A percentile compares a stretch with the other conserved stretches of the same genome.
Conservation (phyloP, 2,329 filamentous ascomycete species). For the Penicillium decumbens region DNA sequence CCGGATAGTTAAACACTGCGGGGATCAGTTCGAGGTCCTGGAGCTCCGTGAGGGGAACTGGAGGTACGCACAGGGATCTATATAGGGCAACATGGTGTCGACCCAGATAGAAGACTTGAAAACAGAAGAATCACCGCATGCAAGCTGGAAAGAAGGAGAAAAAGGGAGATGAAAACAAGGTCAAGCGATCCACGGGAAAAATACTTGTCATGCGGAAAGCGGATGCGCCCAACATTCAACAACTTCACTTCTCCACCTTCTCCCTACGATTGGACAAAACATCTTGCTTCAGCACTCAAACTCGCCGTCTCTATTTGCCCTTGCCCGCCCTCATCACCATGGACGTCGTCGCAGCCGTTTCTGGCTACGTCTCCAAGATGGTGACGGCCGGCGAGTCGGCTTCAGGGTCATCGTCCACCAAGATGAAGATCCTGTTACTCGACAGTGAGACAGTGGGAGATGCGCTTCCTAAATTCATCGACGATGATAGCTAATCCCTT, state of each 20-base stretch:
- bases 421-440: conserved; percentile 97
- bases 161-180: conserved; percentile 3
- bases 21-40: conserved; percentile 17
- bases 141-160: conserved; percentile 3
- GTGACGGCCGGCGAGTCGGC: conserved; percentile 73
- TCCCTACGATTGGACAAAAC: conserved; percentile 1
- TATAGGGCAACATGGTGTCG: conserved; percentile 58
- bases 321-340: conserved; percentile 50
- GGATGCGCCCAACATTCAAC: conserved; percentile 18
- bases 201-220: conserved; percentile 18
- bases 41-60: conserved; percentile 9
- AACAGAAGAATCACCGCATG: conserved; percentile 5
- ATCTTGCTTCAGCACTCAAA: background rate
- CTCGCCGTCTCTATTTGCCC: conserved; percentile 3
- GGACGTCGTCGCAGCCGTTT: conserved; percentile 90
- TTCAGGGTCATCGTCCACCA: conserved; percentile 60
- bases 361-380: conserved; percentile 95
- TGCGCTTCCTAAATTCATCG: conserved; percentile 27
- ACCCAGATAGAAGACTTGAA: conserved; percentile 7
- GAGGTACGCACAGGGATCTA: conserved; percentile 52
- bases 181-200: conserved; percentile 5
- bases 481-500: conserved; percentile 23
- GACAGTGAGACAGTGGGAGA: conserved; percentile 79
- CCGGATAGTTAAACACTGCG: conserved; percentile 59
- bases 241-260: conserved; percentile 18